phyloP scores from a whole-genome alignment of 163 green algal species.

The Chlamydomonas reinhardtii region DNA sequence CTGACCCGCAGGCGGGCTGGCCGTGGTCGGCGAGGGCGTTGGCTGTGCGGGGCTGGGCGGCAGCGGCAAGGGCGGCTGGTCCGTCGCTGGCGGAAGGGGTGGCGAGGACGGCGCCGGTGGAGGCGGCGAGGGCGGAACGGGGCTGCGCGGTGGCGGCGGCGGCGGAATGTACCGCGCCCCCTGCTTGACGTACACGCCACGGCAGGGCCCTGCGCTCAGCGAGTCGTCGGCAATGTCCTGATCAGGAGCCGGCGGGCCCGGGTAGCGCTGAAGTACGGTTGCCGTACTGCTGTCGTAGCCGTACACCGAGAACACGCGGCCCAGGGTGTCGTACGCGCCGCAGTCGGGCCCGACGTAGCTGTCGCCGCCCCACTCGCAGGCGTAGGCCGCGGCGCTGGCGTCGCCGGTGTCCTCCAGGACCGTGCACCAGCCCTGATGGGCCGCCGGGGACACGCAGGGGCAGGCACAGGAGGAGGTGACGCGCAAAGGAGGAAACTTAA shows the following conservation, averaged over 20 bases:
- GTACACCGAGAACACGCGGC: constrained; percentile 2
- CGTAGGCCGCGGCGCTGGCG: not conserved
- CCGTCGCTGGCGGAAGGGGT: too few species aligned
- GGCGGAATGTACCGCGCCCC: not conserved
- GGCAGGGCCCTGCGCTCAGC: not conserved
- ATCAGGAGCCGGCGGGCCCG: not conserved
- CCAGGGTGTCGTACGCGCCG: constrained; percentile 23
- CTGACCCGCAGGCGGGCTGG: too few species aligned
- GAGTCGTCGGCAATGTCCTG: not conserved
- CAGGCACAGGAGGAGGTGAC: too few species aligned
- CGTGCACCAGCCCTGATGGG: not conserved
- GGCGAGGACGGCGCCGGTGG: too few species aligned
- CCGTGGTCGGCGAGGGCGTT: not conserved
- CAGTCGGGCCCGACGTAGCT: not conserved
- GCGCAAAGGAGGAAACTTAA: too few species aligned
- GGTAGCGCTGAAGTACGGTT: not conserved
- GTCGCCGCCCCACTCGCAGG: constrained; percentile 7
- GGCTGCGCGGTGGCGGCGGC: not conserved
- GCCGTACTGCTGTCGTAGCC: not conserved
- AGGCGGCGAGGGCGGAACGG: not conserved
- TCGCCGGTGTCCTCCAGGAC: constrained; percentile 23
- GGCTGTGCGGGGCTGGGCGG: not conserved
- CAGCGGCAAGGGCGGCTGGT: not conserved
- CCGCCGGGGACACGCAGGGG: too few species aligned
- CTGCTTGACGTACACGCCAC: not conserved